phyloP scores from a whole-genome alignment of 768 basidiomycete genomes.

The Lentinula detonsa region DNA sequence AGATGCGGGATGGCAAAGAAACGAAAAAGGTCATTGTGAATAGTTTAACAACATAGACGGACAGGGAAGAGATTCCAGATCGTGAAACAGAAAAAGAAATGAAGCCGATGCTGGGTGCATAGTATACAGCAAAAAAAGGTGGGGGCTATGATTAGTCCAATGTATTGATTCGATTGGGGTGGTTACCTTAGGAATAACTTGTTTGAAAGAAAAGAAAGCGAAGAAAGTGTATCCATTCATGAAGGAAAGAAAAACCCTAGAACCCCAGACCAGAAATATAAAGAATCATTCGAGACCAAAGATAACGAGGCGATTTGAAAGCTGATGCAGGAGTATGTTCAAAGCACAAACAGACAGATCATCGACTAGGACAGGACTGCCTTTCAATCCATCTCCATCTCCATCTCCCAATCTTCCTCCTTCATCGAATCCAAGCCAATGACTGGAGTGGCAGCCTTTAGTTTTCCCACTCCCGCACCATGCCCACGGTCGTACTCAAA shows the following conservation, averaged over 20 bases:
- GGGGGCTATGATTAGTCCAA: neutral
- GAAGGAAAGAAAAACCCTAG: neutral
- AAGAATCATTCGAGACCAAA: constrained; percentile 10
- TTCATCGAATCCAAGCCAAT: constrained; percentile 12
- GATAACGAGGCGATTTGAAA: constrained; percentile 11
- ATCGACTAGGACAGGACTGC: neutral
- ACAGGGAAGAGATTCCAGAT: neutral
- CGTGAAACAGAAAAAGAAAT: neutral
- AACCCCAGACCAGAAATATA: neutral
- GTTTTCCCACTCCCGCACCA: neutral
- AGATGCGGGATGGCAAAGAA: no score
- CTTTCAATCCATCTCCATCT: constrained; percentile 59
- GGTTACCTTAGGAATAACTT: neutral
- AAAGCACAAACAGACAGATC: neutral
- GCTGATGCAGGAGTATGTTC: neutral
- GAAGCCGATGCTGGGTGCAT: no score
- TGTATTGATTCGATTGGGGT: neutral
- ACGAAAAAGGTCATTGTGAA: no score
- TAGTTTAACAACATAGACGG: neutral
- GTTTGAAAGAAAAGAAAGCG: neutral
- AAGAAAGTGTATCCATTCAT: neutral
- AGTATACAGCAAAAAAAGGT: neutral
- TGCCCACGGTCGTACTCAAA: constrained; percentile 1
- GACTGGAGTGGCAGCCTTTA: neutral
- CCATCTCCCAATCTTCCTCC: constrained; percentile 52